phyloP scores from a whole-genome alignment of 2,329 filamentous ascomycete genomes.

The Chaetomiaceae sp. region DNA sequence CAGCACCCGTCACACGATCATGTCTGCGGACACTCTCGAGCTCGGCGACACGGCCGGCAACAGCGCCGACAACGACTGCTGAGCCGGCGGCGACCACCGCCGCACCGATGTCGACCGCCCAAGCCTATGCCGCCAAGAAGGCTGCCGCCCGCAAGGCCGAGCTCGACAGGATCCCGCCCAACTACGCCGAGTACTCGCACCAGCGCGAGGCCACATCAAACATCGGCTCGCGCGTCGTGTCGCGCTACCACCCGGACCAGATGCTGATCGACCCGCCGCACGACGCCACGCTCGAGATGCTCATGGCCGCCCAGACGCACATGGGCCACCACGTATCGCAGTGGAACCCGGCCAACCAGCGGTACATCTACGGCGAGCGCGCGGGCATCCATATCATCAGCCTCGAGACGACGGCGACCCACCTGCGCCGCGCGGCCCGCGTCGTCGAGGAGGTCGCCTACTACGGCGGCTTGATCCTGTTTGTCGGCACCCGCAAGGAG shows the following conservation, averaged over 20 bases:
- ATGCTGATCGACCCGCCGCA: constrained; percentile 69
- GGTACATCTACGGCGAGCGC: constrained; percentile 89
- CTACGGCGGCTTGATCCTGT: constrained; percentile 78
- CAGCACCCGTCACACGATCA: constrained; percentile 38
- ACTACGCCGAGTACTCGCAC: constrained; percentile 35
- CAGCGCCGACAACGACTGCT: constrained; percentile 24
- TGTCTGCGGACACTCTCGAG: constrained; percentile 39
- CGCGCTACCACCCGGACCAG: constrained; percentile 60
- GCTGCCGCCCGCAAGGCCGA: constrained; percentile 26
- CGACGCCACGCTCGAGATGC: constrained; percentile 83
- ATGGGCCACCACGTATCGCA: constrained; percentile 85
- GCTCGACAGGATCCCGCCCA: constrained; percentile 29
- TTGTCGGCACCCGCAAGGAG: constrained; percentile 79
- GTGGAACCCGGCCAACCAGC: constrained; percentile 92
- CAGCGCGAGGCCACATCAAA: constrained; percentile 42
- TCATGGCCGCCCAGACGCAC: constrained; percentile 82
- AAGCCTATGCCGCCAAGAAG: constrained; percentile 12
- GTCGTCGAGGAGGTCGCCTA: constrained; percentile 84
- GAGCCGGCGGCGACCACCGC: constrained; percentile 3
- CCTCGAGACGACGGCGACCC: constrained; percentile 80
- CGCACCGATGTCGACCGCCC: neutral
- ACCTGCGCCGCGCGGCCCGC: constrained; percentile 88
- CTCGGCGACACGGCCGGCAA: constrained; percentile 26
- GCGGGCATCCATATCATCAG: constrained; percentile 90
- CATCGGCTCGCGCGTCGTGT: constrained; percentile 46